A percentile compares a stretch with the other conserved stretches of the same genome.
phyloP scores from a whole-genome alignment of 495 filamentous ascomycete genomes.

The Aspergillus biplanus region DNA sequence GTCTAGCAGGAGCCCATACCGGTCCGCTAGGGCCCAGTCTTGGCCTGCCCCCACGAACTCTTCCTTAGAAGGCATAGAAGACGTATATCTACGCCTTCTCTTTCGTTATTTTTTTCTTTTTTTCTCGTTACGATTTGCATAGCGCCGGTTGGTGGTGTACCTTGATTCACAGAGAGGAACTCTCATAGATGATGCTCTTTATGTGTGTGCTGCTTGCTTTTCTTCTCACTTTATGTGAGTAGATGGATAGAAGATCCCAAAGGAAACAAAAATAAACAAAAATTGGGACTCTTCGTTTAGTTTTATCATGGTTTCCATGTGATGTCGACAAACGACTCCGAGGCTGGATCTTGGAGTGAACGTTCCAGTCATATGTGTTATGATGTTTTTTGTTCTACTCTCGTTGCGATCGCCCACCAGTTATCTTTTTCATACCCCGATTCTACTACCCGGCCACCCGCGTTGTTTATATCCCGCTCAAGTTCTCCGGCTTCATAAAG shows the following conservation, averaged over 20 bases:
- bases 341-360: conserved; percentile 42
- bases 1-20: conserved; percentile 36
- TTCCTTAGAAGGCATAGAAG: conserved; percentile 35
- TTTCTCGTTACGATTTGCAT: conserved; percentile 51
- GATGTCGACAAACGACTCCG: conserved; percentile 29
- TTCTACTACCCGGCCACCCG: conserved; percentile 75
- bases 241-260: conserved; percentile 13
- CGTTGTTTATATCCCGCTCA: conserved; percentile 74
- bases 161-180: conserved; percentile 39
- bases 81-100: conserved; percentile 33
- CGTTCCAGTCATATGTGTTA: conserved; percentile 18
- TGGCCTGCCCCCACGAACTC: conserved; percentile 45
- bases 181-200: conserved; percentile 39
- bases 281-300: conserved; percentile 15
- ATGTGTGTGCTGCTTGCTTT: conserved; percentile 22
- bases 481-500: conserved; percentile 86
- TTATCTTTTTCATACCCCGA: conserved; percentile 97
- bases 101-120: conserved; percentile 24
- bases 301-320: conserved; percentile 9
- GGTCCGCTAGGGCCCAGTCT: conserved; percentile 38
- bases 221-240: conserved; percentile 16
- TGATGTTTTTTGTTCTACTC: conserved; percentile 23
- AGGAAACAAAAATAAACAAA: not conserved
- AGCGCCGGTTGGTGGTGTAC: conserved; percentile 48
- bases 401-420: conserved; percentile 82